Conservation (phyloP, 2,329 filamentous ascomycete genomes). For the Ceratocystis lukuohia region DNA sequence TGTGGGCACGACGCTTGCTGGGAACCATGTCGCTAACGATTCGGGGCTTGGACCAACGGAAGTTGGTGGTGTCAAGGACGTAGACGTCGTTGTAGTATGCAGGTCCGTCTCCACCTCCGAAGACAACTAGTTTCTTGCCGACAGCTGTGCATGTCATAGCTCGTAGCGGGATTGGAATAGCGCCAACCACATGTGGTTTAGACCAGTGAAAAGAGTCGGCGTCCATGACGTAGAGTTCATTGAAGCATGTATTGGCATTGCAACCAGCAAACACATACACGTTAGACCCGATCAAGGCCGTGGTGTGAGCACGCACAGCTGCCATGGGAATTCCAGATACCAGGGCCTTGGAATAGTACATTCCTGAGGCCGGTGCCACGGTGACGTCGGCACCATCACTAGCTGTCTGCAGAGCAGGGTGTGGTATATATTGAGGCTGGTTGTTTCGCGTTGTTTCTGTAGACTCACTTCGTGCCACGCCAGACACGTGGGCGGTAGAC, state of each 20-base stretch:
- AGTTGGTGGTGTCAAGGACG: constrained; percentile 57
- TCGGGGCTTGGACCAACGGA: constrained; percentile 50
- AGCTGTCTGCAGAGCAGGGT: constrained; percentile 43
- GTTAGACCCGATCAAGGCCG: constrained; percentile 51
- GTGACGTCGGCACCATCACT: constrained; percentile 45
- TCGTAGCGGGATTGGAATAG: constrained; percentile 49
- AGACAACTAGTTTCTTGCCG: constrained; percentile 56
- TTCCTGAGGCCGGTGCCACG: constrained; percentile 51
- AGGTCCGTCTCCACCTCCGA: constrained; percentile 56
- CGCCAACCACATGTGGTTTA: constrained; percentile 48
- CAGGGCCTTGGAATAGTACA: constrained; percentile 58
- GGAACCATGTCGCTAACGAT: constrained; percentile 46
- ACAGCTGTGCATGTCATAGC: constrained; percentile 62
- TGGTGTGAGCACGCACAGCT: constrained; percentile 52
- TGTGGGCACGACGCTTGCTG: constrained; percentile 52
- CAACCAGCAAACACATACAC: constrained; percentile 58
- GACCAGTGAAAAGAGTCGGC: constrained; percentile 60
- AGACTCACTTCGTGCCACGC: constrained; percentile 20
- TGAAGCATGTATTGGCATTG: constrained; percentile 53
- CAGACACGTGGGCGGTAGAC: constrained; percentile 21
- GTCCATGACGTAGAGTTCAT: constrained; percentile 55
- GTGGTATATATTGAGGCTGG: constrained; percentile 32
- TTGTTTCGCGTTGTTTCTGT: constrained; percentile 22
- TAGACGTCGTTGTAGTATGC: constrained; percentile 62
- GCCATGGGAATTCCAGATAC: constrained; percentile 50